These are phyloP conservation scores for Picea sitchensis DNA, from an alignment of 75 land plant genomes.

Conservation along the genomic window DNA sequence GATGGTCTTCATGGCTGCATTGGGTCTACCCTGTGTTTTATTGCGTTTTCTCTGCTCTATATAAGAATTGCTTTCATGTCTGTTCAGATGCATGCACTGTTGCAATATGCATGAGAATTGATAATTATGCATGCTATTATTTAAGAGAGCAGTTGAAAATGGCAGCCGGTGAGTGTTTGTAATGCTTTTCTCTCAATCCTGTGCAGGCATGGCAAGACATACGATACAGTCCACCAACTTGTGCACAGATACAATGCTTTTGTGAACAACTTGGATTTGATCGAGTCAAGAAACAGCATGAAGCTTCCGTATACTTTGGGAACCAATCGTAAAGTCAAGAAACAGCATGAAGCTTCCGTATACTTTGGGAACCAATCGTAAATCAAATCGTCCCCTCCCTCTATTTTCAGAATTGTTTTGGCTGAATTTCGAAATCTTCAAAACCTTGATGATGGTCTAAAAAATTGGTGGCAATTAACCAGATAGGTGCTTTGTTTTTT, in stretches of 20 bases:
- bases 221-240: conserved; percentile 64
- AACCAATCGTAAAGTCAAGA: conserved; percentile 30
- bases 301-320: conserved; percentile 73
- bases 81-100: too few relatives aligned
- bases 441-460: too few relatives aligned
- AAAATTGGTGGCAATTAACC: too few relatives aligned
- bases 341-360: conserved; percentile 69
- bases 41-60: too few relatives aligned
- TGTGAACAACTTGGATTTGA: conserved; percentile 57
- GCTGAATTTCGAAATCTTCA: too few relatives aligned
- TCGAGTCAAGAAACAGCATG: conserved; percentile 58
- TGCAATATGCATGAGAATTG: too few relatives aligned
- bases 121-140: neutral
- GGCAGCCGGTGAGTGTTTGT: neutral
- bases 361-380: conserved; percentile 77
- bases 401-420: too few relatives aligned
- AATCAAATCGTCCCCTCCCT: neutral
- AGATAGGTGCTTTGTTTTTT: neutral
- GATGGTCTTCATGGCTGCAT: too few relatives aligned
- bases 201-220: conserved; percentile 73
- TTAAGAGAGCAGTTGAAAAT: neutral
- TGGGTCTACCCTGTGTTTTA: too few relatives aligned
- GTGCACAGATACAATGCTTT: conserved; percentile 61
- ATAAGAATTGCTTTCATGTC: too few relatives aligned
- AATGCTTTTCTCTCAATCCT: neutral